Evolutionary conservation across 345 rosid genomes (phyloP), one percentile per base, ranked within the genome.

Genomic region (Eucalyptus microcorys): DNA sequence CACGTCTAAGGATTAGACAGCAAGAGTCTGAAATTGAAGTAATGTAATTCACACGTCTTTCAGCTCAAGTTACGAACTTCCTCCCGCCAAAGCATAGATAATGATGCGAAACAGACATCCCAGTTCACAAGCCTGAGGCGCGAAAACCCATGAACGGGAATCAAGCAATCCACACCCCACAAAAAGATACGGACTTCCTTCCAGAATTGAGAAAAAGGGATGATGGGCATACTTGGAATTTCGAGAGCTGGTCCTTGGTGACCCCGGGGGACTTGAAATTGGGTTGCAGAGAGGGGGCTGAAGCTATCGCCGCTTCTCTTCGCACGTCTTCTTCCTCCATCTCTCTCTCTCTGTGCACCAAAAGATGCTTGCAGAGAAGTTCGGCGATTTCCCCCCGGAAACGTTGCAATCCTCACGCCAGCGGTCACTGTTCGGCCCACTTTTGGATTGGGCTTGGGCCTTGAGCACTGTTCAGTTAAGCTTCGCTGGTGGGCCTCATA

Each of bases 291-390:
- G 86, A 8, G 26, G 90, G 43, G 12, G 50, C 14, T 13, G 88
- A 86, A 34, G 90, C 88, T 52, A 87, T 87, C 49, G 88, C 88
- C 59, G 90, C 90, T 86, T 89, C 90, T 89, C 90, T 89, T 45
- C 88, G 79, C 88, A 19, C 57, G 86, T 89, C 90, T 89, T 89
- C 90, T 86, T 76, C 90, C 32, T 86, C 90, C 88, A 86, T 89
- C 49, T 37, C 48, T 61, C 49, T 17, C 83, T 32, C 43, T 16
- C 81, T 71, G 27, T 21, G 45, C 45, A 15, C 45, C 83, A 37
- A 5, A 10, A 0, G 83, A 37, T 76, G 27, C 45, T 19, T 10
- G 6, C 13, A 8, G 57, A 17, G 80, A 68, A 68, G 81, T 76
- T 5, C 45, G 8, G 83, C 81, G 24, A 71, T 71, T 45, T 14